Conservation (phyloP, 1,284 basidiomycete genomes). For the Cutaneotrichosporon mucoides region DNA sequence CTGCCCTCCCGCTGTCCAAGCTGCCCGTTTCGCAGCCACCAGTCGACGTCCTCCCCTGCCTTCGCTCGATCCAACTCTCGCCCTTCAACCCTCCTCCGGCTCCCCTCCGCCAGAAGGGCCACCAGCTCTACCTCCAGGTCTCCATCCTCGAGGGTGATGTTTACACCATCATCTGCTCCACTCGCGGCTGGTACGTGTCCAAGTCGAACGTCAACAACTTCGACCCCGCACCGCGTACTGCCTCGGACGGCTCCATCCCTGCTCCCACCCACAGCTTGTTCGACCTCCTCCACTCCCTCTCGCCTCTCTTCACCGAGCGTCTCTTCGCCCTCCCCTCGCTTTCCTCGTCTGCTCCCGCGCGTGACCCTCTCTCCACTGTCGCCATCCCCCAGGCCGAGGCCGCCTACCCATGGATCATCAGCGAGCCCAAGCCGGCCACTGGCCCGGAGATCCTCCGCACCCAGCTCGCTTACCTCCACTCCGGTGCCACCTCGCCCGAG, state of each 20-base stretch:
- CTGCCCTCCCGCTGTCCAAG: slow-evolving; percentile 33
- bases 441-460: slow-evolving; percentile 54
- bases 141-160: slow-evolving; percentile 56
- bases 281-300: slow-evolving; percentile 54
- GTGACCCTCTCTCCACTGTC: slow-evolving; percentile 50
- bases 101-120: slow-evolving; percentile 54
- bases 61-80: slow-evolving; percentile 54
- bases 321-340: slow-evolving; percentile 41
- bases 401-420: slow-evolving; percentile 55
- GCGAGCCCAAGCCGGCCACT: slow-evolving; percentile 42
- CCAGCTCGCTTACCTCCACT: slow-evolving; percentile 57
- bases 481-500: slow-evolving; percentile 53
- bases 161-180: slow-evolving; percentile 54
- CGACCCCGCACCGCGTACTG: slow-evolving; percentile 48
- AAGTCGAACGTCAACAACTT: slow-evolving; percentile 51
- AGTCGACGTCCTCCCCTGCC: slow-evolving; percentile 40
- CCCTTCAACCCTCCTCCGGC: slow-evolving; percentile 59
- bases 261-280: slow-evolving; percentile 52
- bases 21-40: slow-evolving; percentile 43
- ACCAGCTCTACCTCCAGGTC: slow-evolving; percentile 56
- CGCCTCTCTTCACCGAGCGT: slow-evolving; percentile 47
- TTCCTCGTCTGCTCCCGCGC: slow-evolving; percentile 30
- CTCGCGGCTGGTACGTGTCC: slow-evolving; percentile 56
- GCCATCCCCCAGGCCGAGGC: slow-evolving; percentile 55
- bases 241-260: slow-evolving; percentile 43